Conservation (phyloP, 177 flowering plant genomes). For the Vitis hybrid region DNA sequence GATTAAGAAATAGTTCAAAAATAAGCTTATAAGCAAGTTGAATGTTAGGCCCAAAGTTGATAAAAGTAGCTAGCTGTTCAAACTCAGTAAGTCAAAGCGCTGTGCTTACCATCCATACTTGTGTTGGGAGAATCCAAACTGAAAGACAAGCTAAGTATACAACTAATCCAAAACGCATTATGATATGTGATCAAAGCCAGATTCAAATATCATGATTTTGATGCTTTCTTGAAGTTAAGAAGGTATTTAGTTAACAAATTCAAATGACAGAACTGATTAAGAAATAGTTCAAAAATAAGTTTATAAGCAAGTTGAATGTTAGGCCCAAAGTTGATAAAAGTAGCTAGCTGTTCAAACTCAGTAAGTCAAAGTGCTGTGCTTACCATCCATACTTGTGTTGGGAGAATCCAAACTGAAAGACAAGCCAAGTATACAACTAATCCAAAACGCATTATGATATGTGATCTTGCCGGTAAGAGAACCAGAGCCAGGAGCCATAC, state of each 20-base stretch:
- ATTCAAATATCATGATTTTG: too few relatives aligned
- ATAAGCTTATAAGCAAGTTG: too few relatives aligned
- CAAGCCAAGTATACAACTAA: conserved; percentile 62
- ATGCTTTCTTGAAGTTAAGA: too few relatives aligned
- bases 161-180: conserved; percentile 78
- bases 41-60: background rate
- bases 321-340: background rate
- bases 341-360: background rate
- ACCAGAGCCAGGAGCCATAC: conserved; percentile 89
- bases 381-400: conserved; percentile 82
- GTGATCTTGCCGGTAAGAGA: conserved; percentile 83
- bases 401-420: conserved; percentile 73
- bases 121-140: conserved; percentile 66
- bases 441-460: conserved; percentile 73
- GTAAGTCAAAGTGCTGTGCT: conserved; percentile 8
- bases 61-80: background rate
- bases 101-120: conserved; percentile 76
- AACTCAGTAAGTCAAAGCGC: background rate
- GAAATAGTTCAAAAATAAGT: too few relatives aligned
- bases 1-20: too few relatives aligned
- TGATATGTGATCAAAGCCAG: conserved; percentile 48
- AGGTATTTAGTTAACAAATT: too few relatives aligned
- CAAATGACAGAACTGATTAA: too few relatives aligned
- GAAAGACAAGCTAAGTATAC: conserved; percentile 64
- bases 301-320: too few relatives aligned